Percentiles rank a stretch among this genome's conserved stretches.
Evolutionary conservation across 441 rosid genomes (phyloP).

Genomic region (Dalechampia spathulata): DNA sequence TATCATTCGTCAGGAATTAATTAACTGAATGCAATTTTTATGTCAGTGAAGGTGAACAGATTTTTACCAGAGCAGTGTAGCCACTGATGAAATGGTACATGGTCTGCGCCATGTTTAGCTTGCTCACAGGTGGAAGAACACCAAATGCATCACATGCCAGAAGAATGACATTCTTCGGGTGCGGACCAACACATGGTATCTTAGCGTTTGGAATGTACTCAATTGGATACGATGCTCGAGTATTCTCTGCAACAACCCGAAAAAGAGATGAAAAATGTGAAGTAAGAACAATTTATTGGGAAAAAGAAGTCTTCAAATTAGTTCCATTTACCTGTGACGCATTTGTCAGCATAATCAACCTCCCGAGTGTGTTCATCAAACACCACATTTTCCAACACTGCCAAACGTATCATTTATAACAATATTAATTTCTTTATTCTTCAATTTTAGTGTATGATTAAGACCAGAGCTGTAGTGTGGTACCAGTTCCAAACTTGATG

Average conservation of each 20-base stretch:
- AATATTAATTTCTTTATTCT: neutral
- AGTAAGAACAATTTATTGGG: too few species aligned
- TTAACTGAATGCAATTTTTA: too few species aligned
- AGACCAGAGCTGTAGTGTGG: neutral
- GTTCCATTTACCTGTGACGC: conserved; percentile 61
- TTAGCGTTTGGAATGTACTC: conserved; percentile 91
- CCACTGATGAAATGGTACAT: conserved; percentile 99
- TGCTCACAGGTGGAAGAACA: conserved; percentile 98
- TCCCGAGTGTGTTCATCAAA: conserved; percentile 90
- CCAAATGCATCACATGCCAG: conserved; percentile 96
- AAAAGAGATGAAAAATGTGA: too few species aligned
- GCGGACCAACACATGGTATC: conserved; percentile 87
- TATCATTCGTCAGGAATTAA: neutral
- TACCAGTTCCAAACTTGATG: conserved; percentile 94
- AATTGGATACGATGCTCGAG: conserved; percentile 94
- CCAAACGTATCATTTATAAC: conserved; percentile 14
- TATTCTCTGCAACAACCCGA: conserved; percentile 55
- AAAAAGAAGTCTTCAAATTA: neutral
- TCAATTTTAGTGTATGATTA: neutral
- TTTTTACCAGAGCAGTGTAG: conserved; percentile 80
- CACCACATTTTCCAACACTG: conserved; percentile 93
- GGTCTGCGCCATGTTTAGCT: conserved; percentile 76
- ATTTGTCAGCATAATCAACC: conserved; percentile 77
- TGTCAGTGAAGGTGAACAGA: neutral
- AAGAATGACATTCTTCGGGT: conserved; percentile 84